phyloP scores from a whole-genome alignment of 257 asterid species.

The Nicotiana otophora region DNA sequence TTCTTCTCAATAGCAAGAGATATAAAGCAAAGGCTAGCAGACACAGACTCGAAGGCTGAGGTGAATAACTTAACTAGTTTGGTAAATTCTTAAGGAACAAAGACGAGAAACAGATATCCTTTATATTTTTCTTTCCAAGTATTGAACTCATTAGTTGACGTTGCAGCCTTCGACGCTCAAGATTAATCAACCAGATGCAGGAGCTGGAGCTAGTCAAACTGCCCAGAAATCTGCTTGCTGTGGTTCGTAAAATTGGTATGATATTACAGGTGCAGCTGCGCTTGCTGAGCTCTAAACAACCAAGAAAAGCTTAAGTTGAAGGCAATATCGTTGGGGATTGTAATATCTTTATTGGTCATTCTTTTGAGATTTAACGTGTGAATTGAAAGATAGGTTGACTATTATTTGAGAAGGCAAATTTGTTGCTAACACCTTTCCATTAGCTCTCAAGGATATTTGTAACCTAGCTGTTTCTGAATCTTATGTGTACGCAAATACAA shows the following conservation, averaged over 20 bases:
- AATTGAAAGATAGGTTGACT: conserved; percentile 20
- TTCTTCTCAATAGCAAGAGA: conserved; percentile 41
- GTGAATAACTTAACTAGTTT: conserved; percentile 12
- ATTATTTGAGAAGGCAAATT: not conserved
- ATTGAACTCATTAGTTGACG: not conserved
- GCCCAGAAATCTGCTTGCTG: conserved; percentile 20
- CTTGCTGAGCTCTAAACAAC: not conserved
- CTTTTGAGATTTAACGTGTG: conserved; percentile 35
- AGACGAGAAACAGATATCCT: not conserved
- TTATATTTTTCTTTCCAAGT: not conserved
- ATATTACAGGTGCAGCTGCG: not conserved
- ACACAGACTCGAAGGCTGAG: conserved; percentile 34
- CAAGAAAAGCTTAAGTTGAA: conserved; percentile 18
- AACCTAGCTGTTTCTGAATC: not conserved
- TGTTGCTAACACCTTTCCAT: not conserved
- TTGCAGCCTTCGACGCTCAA: conserved; percentile 18
- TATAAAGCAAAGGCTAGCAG: conserved; percentile 43
- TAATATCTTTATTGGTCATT: conserved; percentile 22
- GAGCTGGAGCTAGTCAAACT: conserved; percentile 5
- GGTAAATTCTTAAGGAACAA: not conserved
- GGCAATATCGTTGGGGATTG: conserved; percentile 19
- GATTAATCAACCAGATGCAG: conserved; percentile 18
- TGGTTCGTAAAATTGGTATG: conserved; percentile 8
- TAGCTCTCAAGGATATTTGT: conserved; percentile 2
- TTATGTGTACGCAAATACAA: not conserved